Percentiles rank a stretch among this genome's conserved stretches.
Conservation (phyloP, 1,139 yeast genomes). For the Taiozyma sp. region DNA sequence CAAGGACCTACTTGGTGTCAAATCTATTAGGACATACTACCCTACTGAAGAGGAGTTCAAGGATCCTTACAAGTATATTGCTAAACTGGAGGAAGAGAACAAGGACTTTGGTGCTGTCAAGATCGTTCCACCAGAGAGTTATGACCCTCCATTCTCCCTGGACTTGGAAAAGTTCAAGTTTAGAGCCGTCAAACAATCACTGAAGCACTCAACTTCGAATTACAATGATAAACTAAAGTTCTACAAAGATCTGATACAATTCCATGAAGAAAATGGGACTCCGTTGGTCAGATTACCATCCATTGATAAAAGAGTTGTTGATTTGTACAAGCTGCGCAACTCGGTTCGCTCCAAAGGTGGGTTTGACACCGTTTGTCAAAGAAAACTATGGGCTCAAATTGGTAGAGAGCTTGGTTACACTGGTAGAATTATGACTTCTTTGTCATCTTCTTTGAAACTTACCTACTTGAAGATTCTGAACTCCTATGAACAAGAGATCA, state of each 20-base stretch:
- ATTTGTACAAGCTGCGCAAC: constrained; percentile 45
- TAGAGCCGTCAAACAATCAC: constrained; percentile 48
- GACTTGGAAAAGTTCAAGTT: constrained; percentile 55
- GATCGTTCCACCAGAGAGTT: constrained; percentile 30
- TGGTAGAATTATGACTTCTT: constrained; percentile 64
- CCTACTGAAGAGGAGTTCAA: constrained; percentile 41
- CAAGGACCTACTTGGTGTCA: not conserved
- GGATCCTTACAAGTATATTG: constrained; percentile 50
- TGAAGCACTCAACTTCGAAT: constrained; percentile 34
- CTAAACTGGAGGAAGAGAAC: constrained; percentile 43
- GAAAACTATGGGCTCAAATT: constrained; percentile 58
- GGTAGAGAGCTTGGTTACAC: constrained; percentile 77
- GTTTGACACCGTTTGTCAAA: constrained; percentile 46
- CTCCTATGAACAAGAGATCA: constrained; percentile 4
- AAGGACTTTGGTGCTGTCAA: constrained; percentile 67
- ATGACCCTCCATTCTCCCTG: constrained; percentile 37
- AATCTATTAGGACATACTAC: constrained; percentile 33
- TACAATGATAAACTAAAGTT: constrained; percentile 29
- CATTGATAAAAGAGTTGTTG: constrained; percentile 54
- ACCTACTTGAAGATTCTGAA: constrained; percentile 39
- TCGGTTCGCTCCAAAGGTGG: constrained; percentile 58
- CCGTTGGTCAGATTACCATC: constrained; percentile 39
- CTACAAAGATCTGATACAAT: constrained; percentile 29
- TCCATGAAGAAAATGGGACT: constrained; percentile 23
- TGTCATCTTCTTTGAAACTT: constrained; percentile 62